These are phyloP conservation scores for Lithospermum erythrorhizon DNA, from an alignment of 257 asterid species.

Conservation along the genomic window DNA sequence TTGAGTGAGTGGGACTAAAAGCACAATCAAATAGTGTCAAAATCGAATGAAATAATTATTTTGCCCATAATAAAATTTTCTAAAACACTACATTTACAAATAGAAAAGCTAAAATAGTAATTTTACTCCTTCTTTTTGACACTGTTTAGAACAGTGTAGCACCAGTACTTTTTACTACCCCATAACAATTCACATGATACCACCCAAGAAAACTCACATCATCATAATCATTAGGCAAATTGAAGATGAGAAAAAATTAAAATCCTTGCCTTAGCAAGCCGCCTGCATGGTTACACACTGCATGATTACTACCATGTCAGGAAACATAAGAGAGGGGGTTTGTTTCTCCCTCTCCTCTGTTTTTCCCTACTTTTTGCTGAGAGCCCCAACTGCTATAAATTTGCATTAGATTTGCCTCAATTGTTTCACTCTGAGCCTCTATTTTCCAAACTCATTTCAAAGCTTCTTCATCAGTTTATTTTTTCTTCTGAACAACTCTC, in stretches of 20 bases:
- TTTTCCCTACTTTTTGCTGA: slow-evolving; percentile 30
- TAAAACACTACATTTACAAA: too few species aligned
- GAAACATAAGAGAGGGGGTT: background rate
- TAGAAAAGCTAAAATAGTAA: too few species aligned
- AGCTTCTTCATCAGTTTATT: slow-evolving; percentile 14
- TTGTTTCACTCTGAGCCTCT: slow-evolving; percentile 21
- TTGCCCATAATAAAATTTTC: too few species aligned
- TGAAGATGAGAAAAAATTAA: slow-evolving; percentile 22
- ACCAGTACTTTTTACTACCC: too few species aligned
- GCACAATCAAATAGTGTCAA: too few species aligned
- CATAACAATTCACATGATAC: slow-evolving; percentile 57
- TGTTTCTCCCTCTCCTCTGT: background rate
- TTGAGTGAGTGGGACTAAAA: too few species aligned
- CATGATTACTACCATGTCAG: slow-evolving; percentile 57
- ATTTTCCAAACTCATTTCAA: slow-evolving; percentile 1
- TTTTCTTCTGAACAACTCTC: slow-evolving; percentile 22
- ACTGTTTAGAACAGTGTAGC: too few species aligned
- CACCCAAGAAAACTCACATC: slow-evolving; percentile 29
- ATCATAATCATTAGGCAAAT: slow-evolving; percentile 22
- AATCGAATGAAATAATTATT: too few species aligned
- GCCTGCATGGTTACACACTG: slow-evolving; percentile 61
- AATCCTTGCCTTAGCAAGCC: slow-evolving; percentile 35
- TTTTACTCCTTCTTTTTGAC: too few species aligned
- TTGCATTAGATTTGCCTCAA: slow-evolving; percentile 6
- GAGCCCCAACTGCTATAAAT: slow-evolving; percentile 35